Percentiles rank a stretch among this genome's conserved stretches.
phyloP scores from a whole-genome alignment of 2,329 filamentous ascomycete genomes.

The Xylariales sp. region DNA sequence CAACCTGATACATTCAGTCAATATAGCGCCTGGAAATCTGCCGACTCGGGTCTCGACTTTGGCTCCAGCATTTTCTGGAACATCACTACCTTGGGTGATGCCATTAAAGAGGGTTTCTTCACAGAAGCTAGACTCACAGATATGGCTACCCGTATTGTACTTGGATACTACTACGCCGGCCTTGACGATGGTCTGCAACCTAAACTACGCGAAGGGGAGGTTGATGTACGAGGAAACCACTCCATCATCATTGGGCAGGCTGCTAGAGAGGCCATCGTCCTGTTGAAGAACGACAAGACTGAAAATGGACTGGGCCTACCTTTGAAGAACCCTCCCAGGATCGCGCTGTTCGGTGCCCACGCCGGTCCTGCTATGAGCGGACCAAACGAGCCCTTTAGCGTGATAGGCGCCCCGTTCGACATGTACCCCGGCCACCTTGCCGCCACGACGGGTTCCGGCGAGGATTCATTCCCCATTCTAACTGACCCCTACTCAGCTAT shows the following conservation, averaged over 20 bases:
- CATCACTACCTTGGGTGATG: slow-evolving; percentile 1
- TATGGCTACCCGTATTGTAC: slow-evolving; percentile 11
- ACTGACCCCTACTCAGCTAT: slow-evolving; percentile 49
- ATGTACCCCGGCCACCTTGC: slow-evolving; percentile 27
- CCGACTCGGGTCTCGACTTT: slow-evolving; percentile 3
- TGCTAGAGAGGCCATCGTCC: slow-evolving; percentile 47
- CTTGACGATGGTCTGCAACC: slow-evolving; percentile 10
- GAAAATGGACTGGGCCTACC: slow-evolving; percentile 47
- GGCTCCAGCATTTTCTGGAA: slow-evolving; percentile 1
- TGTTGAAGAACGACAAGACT: slow-evolving; percentile 55
- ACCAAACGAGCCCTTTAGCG: slow-evolving; percentile 9
- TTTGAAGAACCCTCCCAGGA: slow-evolving; percentile 34
- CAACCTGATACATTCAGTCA: neutral
- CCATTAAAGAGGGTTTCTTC: slow-evolving; percentile 9
- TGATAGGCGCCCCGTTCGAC: slow-evolving; percentile 5
- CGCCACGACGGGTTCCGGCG: slow-evolving; percentile 51
- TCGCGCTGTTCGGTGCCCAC: slow-evolving; percentile 50
- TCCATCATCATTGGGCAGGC: slow-evolving; percentile 8
- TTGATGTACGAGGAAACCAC: slow-evolving; percentile 13
- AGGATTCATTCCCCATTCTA: slow-evolving; percentile 45
- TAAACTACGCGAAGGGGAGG: neutral
- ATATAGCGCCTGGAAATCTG: neutral
- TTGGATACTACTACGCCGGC: slow-evolving; percentile 11
- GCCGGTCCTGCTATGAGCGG: slow-evolving; percentile 57
- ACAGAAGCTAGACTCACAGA: slow-evolving; percentile 11